Evolutionary conservation across 192 early-diverging fungal genomes (phyloP).

Genomic region (Entophlyctis luteolus): DNA sequence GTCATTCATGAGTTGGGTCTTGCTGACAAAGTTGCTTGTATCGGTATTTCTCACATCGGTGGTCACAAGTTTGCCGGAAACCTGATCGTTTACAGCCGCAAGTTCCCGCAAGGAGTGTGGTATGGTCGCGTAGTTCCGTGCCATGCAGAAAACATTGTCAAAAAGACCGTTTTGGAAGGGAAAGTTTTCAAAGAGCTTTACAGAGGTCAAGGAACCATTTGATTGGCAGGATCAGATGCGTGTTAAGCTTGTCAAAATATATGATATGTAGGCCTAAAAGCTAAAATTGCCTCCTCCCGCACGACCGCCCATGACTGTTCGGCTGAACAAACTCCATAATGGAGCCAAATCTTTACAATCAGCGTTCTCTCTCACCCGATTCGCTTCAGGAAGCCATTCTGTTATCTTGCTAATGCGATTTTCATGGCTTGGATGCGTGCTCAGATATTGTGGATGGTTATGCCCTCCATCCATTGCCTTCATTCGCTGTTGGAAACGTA

Average conservation of each 20-base stretch:
- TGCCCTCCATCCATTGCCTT: slow-evolving; percentile 37
- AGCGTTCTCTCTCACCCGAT: slow-evolving; percentile 41
- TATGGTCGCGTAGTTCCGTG: slow-evolving; percentile 50
- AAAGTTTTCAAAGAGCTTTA: slow-evolving; percentile 46
- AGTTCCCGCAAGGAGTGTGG: slow-evolving; percentile 41
- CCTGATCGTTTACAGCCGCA: slow-evolving; percentile 48
- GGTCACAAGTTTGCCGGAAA: slow-evolving; percentile 72
- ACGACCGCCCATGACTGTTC: slow-evolving; percentile 2
- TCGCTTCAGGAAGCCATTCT: slow-evolving; percentile 64
- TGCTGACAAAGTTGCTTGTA: slow-evolving; percentile 27
- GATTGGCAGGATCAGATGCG: too few species aligned
- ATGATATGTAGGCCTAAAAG: too few species aligned
- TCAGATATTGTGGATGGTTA: slow-evolving; percentile 62
- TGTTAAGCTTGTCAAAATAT: too few species aligned
- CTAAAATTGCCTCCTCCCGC: not conserved
- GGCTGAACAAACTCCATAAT: slow-evolving; percentile 1
- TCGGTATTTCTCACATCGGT: slow-evolving; percentile 24
- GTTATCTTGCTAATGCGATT: slow-evolving; percentile 55
- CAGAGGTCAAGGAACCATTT: slow-evolving; percentile 31
- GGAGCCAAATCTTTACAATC: slow-evolving; percentile 41
- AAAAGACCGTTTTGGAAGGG: slow-evolving; percentile 35
- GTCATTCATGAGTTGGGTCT: slow-evolving; percentile 31
- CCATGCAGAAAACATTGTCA: slow-evolving; percentile 40
- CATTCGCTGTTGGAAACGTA: slow-evolving; percentile 57
- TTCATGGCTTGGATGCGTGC: slow-evolving; percentile 78